Conservation (phyloP, 2,329 filamentous ascomycete genomes). For the Aspergillus pseudoterreus region DNA sequence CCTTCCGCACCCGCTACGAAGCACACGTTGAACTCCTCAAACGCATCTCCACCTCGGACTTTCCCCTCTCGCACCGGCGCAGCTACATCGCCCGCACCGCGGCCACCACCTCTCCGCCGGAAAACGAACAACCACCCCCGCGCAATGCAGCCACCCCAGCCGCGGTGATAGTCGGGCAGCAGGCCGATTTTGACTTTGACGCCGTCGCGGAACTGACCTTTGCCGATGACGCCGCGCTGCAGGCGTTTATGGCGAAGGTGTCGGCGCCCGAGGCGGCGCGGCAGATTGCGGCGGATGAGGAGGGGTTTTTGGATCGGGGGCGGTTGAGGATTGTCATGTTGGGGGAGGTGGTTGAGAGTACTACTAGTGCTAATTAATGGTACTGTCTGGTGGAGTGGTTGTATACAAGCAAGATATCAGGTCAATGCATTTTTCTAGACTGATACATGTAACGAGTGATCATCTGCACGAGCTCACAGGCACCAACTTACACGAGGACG, state of each 20-base stretch:
- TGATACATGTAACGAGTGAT: no score
- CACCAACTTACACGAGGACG: no score
- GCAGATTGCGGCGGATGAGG: slow-evolving; percentile 20
- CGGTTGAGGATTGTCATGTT: no score
- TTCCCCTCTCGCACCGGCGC: slow-evolving; percentile 18
- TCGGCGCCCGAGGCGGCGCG: slow-evolving; percentile 13
- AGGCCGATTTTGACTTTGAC: slow-evolving; percentile 19
- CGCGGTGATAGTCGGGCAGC: slow-evolving; percentile 14
- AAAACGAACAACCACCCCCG: background rate
- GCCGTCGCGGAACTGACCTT: slow-evolving; percentile 18
- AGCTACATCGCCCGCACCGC: slow-evolving; percentile 14
- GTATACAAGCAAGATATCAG: no score
- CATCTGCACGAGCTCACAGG: no score
- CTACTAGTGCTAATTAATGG: no score
- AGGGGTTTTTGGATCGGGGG: slow-evolving; percentile 16
- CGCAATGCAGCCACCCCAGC: slow-evolving; percentile 18
- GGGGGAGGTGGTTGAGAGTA: no score
- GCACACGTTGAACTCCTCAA: slow-evolving; percentile 18
- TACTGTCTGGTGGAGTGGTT: no score
- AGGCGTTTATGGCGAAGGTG: slow-evolving; percentile 14
- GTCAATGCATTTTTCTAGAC: no score
- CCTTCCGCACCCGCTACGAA: slow-evolving; percentile 22
- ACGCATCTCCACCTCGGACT: slow-evolving; percentile 13
- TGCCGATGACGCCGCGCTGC: slow-evolving; percentile 14
- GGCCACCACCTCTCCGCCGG: slow-evolving; percentile 2